Evolutionary conservation across 2,329 filamentous ascomycete species (phyloP), one percentile per base, ranked within the genome.

Genomic region (Myriosclerotinia duriaeana): DNA sequence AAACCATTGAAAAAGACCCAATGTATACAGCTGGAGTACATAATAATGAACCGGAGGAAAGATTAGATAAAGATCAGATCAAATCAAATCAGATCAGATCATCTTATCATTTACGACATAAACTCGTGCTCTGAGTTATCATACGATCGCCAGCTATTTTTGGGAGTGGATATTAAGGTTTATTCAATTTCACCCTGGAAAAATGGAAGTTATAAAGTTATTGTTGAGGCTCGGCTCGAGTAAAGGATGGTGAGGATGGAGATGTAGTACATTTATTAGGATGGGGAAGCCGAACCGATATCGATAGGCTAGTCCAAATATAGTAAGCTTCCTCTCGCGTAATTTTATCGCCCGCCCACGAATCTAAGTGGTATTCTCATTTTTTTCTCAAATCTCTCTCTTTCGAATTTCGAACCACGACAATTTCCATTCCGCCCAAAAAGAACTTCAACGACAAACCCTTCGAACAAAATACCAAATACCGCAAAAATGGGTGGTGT

Each of bases 401-500:
- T 66, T 53, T 20, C 38, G 42, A 53, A 52, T 58, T 36, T 60
- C 64, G 55, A 67, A 66, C 62, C 44, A 54, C 54, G 53, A 67
- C 62, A 55, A 63, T 56, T 53, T 61, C 26, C 36, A 36, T 66
- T 56, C 42, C 64, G 64, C 55, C 64, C 55, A 66, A 53, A 53
- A 34, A 56, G 64, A 66, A 66, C 61, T 60, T 65, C 64, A 67
- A 67, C 66, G 53, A 66, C 67, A 50, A 67, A 69, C 55, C 64
- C 69, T 66, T 69, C 71, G 66, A 73, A 69, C 66, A 65, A 70
- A 44, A 67, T 72, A 70, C 38, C 60, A 67, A 72, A 67, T 56
- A 87, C 84, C 85, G 84, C 83, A 83, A 92, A 85, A 80, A 93
- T 93, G 91, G 86, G 89, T 82, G 91, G 90, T 82, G 85, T 92